phyloP scores from a whole-genome alignment of 192 early-diverging fungal genomes.

The Lobosporangium transversale region DNA sequence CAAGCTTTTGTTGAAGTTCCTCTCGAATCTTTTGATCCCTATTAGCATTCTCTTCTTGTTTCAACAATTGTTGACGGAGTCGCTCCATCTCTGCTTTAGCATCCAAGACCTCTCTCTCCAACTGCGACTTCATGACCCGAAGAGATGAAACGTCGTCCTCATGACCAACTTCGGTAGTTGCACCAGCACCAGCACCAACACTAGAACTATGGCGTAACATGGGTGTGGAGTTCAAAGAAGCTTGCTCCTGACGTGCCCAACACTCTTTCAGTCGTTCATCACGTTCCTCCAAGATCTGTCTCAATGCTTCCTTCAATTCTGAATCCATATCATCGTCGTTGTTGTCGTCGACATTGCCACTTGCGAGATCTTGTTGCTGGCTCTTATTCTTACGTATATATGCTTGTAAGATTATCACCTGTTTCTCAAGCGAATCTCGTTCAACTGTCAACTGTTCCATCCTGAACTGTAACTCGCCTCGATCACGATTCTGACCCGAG shows the following conservation, averaged over 20 bases:
- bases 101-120: conserved; percentile 11
- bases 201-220: too few relatives aligned
- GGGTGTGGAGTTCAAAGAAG: too few relatives aligned
- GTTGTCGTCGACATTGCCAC: too few relatives aligned
- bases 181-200: too few relatives aligned
- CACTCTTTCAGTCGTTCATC: conserved; percentile 2
- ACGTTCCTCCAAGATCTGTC: background rate
- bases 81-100: conserved; percentile 22
- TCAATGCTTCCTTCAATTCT: background rate
- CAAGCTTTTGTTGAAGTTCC: conserved; percentile 16
- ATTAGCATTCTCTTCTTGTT: conserved; percentile 3
- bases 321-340: background rate
- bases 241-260: background rate
- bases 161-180: too few relatives aligned
- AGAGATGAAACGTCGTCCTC: background rate
- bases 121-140: background rate
- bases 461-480: conserved; percentile 11
- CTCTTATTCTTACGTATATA: background rate
- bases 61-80: conserved; percentile 1
- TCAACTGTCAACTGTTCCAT: conserved; percentile 11
- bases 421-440: conserved; percentile 15
- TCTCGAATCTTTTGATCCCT: conserved; percentile 9
- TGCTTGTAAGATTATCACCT: conserved; percentile 2
- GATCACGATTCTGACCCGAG: background rate
- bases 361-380: too few relatives aligned